Base-by-base conservation (phyloP, 1,284 basidiomycete species). In the Stygiomarasmius scandens region DNA sequence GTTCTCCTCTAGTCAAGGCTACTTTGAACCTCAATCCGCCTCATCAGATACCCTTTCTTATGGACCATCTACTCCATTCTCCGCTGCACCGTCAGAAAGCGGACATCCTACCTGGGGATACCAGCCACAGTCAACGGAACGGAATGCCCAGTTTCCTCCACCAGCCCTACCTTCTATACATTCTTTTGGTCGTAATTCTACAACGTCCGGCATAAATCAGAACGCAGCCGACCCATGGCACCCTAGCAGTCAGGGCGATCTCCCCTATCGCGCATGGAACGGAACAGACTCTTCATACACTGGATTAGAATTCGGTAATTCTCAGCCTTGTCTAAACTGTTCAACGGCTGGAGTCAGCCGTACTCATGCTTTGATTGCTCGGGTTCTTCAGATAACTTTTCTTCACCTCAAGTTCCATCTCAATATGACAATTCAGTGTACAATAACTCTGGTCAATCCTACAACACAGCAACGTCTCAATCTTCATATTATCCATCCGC, bases 61-160 rank as follows among this genome's bases (percentile, higher is more conserved):
- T 52, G 34, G 46, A n/a, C 56, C 36, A 50, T 47, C 45, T 46
- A 36, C 51, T 53, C 64, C 46, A 27, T 54, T 23, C 49, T 62
- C 55, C n/a, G 16, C 58, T 34, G 27, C 53, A 49, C 24, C 55
- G 14, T 34, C 44, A 29, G 47, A 49, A 41, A 41, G 8, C 6
- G 52, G 69, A 12, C 47, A 55, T 45, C 52, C 80, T 32, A 68
- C 77, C 43, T 87, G 86, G 86, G 77, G 74, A 16, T 88, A 88
- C 23, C 64, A 76, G 44, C 64, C 67, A 9, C 56, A 46, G 36
- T 58, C 79, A 22, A 69, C 75, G 29, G 72, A 84, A 64, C 79
- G 79, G 27, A 76, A 77, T 56, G 73, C 82, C n/a, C 72, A 68
- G 34, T 82, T 80, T 60, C 79, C 80, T 27, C 80, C 78, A 59